Evolutionary conservation across 202 grass and related monocot species (phyloP).

Genomic region (Elaeis oleifera): DNA sequence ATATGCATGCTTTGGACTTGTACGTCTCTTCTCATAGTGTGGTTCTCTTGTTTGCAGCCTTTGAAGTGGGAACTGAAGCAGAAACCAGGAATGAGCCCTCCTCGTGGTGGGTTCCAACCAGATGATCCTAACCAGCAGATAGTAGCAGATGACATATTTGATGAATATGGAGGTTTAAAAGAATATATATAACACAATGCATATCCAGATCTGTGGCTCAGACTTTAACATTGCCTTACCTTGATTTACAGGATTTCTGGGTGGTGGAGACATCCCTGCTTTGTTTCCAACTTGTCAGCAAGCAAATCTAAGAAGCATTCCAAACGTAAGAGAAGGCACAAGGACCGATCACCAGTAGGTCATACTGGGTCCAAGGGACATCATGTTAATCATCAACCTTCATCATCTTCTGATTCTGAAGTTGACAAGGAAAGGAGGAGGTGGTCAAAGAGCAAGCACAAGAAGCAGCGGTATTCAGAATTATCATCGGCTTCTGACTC

Average conservation of each 20-base stretch:
- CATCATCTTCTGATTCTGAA: slow-evolving; percentile 35
- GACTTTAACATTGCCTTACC: neutral
- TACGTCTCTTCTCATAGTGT: too few relatives aligned
- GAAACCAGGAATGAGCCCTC: slow-evolving; percentile 91
- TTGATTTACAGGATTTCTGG: slow-evolving; percentile 67
- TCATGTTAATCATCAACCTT: slow-evolving; percentile 19
- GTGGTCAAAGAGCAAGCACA: too few relatives aligned
- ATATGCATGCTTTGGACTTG: too few relatives aligned
- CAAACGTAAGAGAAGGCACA: slow-evolving; percentile 52
- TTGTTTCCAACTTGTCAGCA: slow-evolving; percentile 58
- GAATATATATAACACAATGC: neutral
- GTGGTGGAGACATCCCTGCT: slow-evolving; percentile 51
- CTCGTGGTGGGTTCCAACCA: slow-evolving; percentile 68
- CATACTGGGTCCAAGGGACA: slow-evolving; percentile 22
- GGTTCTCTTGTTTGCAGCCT: slow-evolving; percentile 31
- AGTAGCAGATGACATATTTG: slow-evolving; percentile 91
- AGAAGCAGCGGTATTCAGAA: too few relatives aligned
- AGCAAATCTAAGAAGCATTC: slow-evolving; percentile 60
- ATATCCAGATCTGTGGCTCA: neutral
- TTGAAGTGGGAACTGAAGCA: slow-evolving; percentile 99
- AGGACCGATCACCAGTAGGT: slow-evolving; percentile 19
- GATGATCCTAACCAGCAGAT: slow-evolving; percentile 98
- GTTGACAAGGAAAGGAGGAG: slow-evolving; percentile 20
- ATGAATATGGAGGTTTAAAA: slow-evolving; percentile 93
- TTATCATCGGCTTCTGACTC: too few relatives aligned